These are phyloP conservation scores for Ophiosphaerella narmari DNA, from an alignment of 2,329 filamentous ascomycete species.

Conservation along the genomic window DNA sequence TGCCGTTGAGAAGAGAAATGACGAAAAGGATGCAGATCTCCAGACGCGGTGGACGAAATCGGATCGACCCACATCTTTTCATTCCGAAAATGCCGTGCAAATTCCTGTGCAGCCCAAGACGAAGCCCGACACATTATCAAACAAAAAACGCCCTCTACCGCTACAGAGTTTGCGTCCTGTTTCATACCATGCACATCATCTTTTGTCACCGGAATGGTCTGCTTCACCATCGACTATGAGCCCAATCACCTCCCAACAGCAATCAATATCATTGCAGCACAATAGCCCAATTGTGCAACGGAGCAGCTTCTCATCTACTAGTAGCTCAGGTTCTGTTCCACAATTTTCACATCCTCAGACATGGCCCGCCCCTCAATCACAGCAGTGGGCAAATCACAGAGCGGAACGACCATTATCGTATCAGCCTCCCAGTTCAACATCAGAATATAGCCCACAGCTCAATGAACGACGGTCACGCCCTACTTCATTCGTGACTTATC, in stretches of 20 bases:
- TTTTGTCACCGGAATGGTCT: conserved; percentile 28
- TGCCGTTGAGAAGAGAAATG: background rate
- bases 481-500: conserved; percentile 30
- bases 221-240: conserved; percentile 23
- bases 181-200: conserved; percentile 26
- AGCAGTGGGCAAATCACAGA: conserved; percentile 3
- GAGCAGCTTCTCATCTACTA: conserved; percentile 21
- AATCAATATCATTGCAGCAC: conserved; percentile 17
- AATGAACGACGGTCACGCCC: conserved; percentile 25
- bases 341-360: conserved; percentile 18
- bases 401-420: conserved; percentile 17
- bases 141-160: conserved; percentile 19
- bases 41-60: conserved; percentile 24
- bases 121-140: conserved; percentile 18
- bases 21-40: conserved; percentile 13
- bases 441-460: conserved; percentile 15
- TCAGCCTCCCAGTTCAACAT: conserved; percentile 14
- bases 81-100: conserved; percentile 19
- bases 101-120: conserved; percentile 14
- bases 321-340: conserved; percentile 19
- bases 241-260: conserved; percentile 17
- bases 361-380: conserved; percentile 16
- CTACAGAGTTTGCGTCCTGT: conserved; percentile 19
- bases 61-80: conserved; percentile 22
- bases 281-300: conserved; percentile 13